Conservation (phyloP, 208 protist genomes). For the Leishmania tarentolae region DNA sequence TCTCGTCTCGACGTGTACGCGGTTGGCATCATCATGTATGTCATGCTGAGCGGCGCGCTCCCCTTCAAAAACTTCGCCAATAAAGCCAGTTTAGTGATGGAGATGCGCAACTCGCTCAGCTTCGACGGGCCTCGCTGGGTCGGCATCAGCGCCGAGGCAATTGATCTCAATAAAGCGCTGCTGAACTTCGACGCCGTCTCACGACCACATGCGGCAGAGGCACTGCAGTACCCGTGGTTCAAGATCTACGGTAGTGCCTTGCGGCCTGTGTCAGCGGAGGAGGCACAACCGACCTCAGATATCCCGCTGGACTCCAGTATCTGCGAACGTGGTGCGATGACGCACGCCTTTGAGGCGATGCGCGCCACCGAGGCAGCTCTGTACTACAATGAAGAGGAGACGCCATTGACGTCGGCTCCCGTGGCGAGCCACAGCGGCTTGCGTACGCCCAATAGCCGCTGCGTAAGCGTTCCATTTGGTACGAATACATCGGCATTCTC, state of each 20-base stretch:
- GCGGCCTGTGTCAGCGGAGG: not conserved
- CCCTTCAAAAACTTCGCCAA: constrained; percentile 74
- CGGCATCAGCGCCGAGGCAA: constrained; percentile 53
- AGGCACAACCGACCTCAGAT: constrained; percentile 7
- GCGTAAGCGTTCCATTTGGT: constrained; percentile 31
- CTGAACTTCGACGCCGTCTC: constrained; percentile 54
- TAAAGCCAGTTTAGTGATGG: constrained; percentile 56
- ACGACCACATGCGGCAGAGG: constrained; percentile 58
- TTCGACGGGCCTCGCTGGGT: constrained; percentile 69
- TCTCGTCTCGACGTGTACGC: constrained; percentile 80
- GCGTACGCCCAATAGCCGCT: constrained; percentile 34
- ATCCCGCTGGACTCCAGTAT: constrained; percentile 44
- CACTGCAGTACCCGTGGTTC: constrained; percentile 71
- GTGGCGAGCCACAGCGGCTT: constrained; percentile 1
- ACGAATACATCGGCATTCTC: constrained; percentile 5
- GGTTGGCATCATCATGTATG: constrained; percentile 78
- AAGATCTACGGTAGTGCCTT: constrained; percentile 11
- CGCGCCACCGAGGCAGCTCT: constrained; percentile 32
- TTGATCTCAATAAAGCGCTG: constrained; percentile 50
- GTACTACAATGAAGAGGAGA: constrained; percentile 20
- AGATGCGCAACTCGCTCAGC: constrained; percentile 70
- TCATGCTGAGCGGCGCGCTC: constrained; percentile 78
- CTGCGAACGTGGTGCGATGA: constrained; percentile 55
- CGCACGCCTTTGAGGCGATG: constrained; percentile 70
- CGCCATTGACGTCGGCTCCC: not conserved